Percentiles rank a stretch among this genome's conserved stretches.
These are phyloP conservation scores for Cerrena zonata DNA, from an alignment of 1,284 basidiomycete genomes.

Conservation along the genomic window DNA sequence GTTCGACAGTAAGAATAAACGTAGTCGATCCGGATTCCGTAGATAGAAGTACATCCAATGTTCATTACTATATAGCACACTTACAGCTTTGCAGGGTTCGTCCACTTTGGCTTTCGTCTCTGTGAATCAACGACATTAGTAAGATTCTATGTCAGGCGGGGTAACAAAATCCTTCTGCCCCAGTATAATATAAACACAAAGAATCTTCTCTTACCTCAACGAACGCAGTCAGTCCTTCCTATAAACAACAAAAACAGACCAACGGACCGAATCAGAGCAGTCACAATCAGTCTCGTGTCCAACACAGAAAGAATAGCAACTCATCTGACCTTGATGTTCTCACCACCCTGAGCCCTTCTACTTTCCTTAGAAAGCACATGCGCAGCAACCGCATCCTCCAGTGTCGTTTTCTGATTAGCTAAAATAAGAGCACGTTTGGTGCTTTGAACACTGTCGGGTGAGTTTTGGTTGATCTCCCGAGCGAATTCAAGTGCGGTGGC, in stretches of 20 bases:
- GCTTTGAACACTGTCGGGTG: constrained; percentile 75
- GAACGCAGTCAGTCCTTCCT: constrained; percentile 43
- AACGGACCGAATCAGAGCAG: not conserved
- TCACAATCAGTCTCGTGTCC: not conserved
- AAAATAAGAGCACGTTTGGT: constrained; percentile 67
- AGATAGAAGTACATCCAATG: no score
- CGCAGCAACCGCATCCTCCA: constrained; percentile 48
- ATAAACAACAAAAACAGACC: constrained; percentile 2
- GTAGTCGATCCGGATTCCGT: no score
- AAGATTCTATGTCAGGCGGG: not conserved
- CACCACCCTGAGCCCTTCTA: constrained; percentile 54
- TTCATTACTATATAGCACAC: no score
- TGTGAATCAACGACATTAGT: constrained; percentile 21
- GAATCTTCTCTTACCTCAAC: constrained; percentile 30
- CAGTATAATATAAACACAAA: not conserved
- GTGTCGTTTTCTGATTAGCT: constrained; percentile 43
- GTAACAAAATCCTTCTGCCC: no score
- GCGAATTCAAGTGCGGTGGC: constrained; percentile 63
- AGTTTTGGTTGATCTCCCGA: constrained; percentile 56
- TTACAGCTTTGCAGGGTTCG: constrained; percentile 53
- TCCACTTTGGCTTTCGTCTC: constrained; percentile 59
- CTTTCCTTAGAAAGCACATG: constrained; percentile 49
- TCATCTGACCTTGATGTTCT: constrained; percentile 61
- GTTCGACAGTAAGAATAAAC: no score
- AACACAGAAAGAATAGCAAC: not conserved